These are phyloP conservation scores for Zygoascus ofunaensis DNA, from an alignment of 805 yeast genomes.

Conservation along the genomic window DNA sequence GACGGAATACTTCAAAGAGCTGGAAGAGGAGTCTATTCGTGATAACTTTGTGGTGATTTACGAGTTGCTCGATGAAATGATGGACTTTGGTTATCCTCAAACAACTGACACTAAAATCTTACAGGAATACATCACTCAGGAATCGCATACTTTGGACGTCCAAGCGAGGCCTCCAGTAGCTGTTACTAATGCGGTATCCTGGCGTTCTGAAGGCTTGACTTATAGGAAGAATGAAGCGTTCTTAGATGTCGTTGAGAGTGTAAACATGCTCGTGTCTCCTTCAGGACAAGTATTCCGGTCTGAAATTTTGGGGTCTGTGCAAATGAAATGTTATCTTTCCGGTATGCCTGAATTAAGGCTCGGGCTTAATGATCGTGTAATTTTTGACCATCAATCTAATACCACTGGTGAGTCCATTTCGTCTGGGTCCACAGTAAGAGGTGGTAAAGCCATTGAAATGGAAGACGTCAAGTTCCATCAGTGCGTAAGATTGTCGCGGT, in stretches of 20 bases:
- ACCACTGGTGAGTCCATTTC: constrained; percentile 23
- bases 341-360: constrained; percentile 84
- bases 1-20: constrained; percentile 37
- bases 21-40: constrained; percentile 50
- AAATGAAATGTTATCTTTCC: constrained; percentile 65
- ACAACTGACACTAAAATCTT: constrained; percentile 70
- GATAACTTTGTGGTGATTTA: constrained; percentile 70
- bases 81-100: constrained; percentile 85
- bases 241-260: constrained; percentile 70
- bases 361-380: constrained; percentile 48
- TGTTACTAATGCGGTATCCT: constrained; percentile 67
- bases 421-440: constrained; percentile 13
- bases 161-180: constrained; percentile 55
- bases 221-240: constrained; percentile 87
- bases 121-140: constrained; percentile 65
- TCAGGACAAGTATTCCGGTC: constrained; percentile 53
- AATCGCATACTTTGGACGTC: constrained; percentile 34
- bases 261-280: constrained; percentile 59
- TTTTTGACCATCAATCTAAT: constrained; percentile 21
- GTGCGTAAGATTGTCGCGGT: constrained; percentile 66
- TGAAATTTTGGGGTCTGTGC: constrained; percentile 62
- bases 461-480: constrained; percentile 77
- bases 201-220: constrained; percentile 88
- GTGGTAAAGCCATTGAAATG: constrained; percentile 31
- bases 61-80: constrained; percentile 81